Conservation (phyloP, 192 early-diverging fungal species). For the Backusella sp. region DNA sequence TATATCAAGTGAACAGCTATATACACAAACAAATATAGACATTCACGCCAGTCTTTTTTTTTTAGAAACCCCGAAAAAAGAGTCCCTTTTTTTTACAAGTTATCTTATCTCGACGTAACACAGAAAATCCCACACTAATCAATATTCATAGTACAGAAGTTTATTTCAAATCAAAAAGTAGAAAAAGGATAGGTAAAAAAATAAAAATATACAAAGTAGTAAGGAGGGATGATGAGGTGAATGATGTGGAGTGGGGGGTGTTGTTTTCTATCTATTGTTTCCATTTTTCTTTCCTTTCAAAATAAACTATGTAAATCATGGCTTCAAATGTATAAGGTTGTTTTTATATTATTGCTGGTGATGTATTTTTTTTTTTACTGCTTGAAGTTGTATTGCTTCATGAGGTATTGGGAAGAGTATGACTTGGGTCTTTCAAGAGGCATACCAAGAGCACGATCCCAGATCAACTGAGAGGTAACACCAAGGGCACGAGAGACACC, state of each 20-base stretch:
- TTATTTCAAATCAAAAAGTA: not conserved
- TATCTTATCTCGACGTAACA: not conserved
- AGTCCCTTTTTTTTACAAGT: not conserved
- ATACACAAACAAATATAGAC: not conserved
- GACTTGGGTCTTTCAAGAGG: constrained; percentile 97
- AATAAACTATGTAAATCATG: not conserved
- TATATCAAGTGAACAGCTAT: not conserved
- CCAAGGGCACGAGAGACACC: constrained; percentile 98
- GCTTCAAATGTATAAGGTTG: not conserved
- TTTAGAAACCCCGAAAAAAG: not conserved
- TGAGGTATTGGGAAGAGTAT: constrained; percentile 81
- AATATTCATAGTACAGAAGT: not conserved
- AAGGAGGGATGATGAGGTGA: not conserved
- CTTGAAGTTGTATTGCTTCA: constrained; percentile 77
- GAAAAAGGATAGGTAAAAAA: not conserved
- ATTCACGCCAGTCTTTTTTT: not conserved
- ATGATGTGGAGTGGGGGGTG: not conserved
- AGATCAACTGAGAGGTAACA: constrained; percentile 92
- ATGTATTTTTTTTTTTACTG: constrained; percentile 16
- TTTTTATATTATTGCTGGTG: no score
- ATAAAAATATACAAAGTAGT: not conserved
- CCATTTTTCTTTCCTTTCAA: not conserved
- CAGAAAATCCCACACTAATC: not conserved
- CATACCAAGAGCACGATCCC: constrained; percentile 96
- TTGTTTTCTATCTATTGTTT: not conserved